phyloP scores from a whole-genome alignment of 2,329 filamentous ascomycete species.

The Diaporthe australafricana region DNA sequence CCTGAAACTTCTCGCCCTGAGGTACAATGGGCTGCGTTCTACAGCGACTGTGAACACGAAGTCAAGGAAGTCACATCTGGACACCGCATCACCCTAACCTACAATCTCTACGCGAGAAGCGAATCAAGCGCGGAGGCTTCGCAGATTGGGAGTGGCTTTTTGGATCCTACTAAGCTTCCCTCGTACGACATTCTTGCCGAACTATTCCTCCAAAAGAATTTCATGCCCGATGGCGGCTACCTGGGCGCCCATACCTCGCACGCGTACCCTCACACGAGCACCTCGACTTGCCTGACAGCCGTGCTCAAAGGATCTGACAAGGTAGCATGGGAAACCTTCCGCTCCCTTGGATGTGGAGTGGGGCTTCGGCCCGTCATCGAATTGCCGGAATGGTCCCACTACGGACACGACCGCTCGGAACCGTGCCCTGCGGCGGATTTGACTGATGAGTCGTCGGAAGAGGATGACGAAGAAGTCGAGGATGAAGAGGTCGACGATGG shows the following conservation, averaged over 20 bases:
- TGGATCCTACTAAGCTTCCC: neutral
- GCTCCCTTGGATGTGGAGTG: constrained; percentile 16
- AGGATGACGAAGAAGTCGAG: neutral
- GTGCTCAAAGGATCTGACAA: constrained; percentile 60
- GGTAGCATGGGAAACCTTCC: constrained; percentile 47
- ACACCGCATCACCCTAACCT: constrained; percentile 68
- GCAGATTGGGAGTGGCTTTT: accelerated
- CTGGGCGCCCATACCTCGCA: constrained; percentile 60
- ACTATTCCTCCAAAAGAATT: constrained; percentile 1
- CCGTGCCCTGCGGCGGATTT: neutral
- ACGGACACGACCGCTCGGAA: neutral
- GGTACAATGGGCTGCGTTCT: neutral
- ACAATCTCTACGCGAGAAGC: constrained; percentile 57
- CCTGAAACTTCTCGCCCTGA: neutral
- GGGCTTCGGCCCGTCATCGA: neutral
- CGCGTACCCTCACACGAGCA: constrained; percentile 57
- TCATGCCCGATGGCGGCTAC: constrained; percentile 47
- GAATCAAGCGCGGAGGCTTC: accelerated
- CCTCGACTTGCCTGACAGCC: constrained; percentile 45
- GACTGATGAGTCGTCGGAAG: neutral
- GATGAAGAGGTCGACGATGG: neutral
- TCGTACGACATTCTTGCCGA: neutral
- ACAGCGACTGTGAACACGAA: constrained; percentile 63
- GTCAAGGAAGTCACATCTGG: constrained; percentile 61
- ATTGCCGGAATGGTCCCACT: neutral